Evolutionary conservation across 1,284 basidiomycete species (phyloP).

Genomic region (Sporisorium reilianum): DNA sequence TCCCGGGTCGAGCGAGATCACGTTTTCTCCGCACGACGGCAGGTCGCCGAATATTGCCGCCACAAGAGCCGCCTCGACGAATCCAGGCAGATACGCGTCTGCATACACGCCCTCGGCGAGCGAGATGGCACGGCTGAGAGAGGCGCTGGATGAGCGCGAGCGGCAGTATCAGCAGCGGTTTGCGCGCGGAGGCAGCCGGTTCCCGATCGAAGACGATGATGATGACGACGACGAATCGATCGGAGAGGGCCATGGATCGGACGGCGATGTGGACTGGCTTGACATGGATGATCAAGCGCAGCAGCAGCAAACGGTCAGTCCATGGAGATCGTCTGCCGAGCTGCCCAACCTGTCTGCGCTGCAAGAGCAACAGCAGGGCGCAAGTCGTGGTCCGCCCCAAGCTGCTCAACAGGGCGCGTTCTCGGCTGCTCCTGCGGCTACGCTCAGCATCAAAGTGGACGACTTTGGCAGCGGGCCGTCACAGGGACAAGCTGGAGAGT

Average conservation of each 20-base stretch:
- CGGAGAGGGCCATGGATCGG: slow-evolving; percentile 19
- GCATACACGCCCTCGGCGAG: slow-evolving; percentile 29
- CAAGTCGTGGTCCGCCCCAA: neutral
- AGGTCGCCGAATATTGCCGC: slow-evolving; percentile 19
- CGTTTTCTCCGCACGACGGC: slow-evolving; percentile 21
- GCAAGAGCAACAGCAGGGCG: neutral
- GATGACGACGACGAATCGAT: slow-evolving; percentile 25
- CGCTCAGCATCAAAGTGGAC: slow-evolving; percentile 1
- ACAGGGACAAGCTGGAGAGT: neutral
- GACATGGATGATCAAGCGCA: slow-evolving; percentile 12
- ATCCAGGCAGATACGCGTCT: slow-evolving; percentile 16
- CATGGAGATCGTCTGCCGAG: slow-evolving; percentile 24
- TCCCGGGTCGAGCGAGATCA: slow-evolving; percentile 19
- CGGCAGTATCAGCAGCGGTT: slow-evolving; percentile 39
- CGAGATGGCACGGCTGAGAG: slow-evolving; percentile 45
- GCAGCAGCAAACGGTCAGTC: neutral
- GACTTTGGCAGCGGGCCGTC: neutral
- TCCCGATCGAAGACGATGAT: slow-evolving; percentile 37
- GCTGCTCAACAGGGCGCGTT: neutral
- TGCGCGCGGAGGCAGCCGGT: slow-evolving; percentile 12
- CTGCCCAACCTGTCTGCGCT: slow-evolving; percentile 3
- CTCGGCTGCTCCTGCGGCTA: neutral
- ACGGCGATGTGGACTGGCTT: slow-evolving; percentile 19
- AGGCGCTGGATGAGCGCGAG: slow-evolving; percentile 47
- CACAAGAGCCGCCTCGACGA: slow-evolving; percentile 3